Evolutionary conservation across 306 rosid species (phyloP), one percentile per base, ranked within the genome.

Genomic region (Astragalus glycyphyllos): DNA sequence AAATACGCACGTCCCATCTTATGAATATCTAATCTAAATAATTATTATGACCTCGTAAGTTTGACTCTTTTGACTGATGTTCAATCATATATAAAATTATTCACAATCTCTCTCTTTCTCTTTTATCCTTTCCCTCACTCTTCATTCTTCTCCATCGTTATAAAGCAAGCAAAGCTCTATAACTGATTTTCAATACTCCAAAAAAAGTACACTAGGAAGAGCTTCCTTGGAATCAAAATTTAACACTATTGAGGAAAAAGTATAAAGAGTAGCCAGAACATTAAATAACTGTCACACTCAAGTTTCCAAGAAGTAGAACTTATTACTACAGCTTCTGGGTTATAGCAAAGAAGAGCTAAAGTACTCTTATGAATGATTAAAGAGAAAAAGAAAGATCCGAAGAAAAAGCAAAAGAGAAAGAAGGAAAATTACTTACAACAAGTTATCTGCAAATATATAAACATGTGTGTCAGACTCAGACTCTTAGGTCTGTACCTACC

Each of bases 1-100:
- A 73, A 74, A 76, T 11, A 64, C 29, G 81, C 68, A 85, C 83
- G 84, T 78, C 86, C 82, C 80, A 76, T 80, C 82, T 80, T 41
- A 53, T 61, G 69, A 65, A 76, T 26, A 26, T 71, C 61, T 53
- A 59, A 70, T 54, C 56, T 51, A 17, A 58, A 44, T 47, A 50
- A 77, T 86, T 49, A 78, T 85, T 55, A 12, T 77, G 63, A 63
- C 56, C 77, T 81, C 66, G 9, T 63, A 65, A 56, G 35, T 81
- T 77, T 68, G 66, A 75, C 76, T 48, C 69, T 65, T 8, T 40
- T 71, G 73, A 75, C 73, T 71, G 3, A 70, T 77, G 56, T 7
- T 13, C 14, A 65, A 66, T 35, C 23, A 20, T 38, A 38, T 15
- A 55, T 38, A 7, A 3, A 12, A n/a, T 12, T 44, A 51, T 16